phyloP scores from a whole-genome alignment of 2,329 filamentous ascomycete species.

The Sporothrix brunneoviolacea region DNA sequence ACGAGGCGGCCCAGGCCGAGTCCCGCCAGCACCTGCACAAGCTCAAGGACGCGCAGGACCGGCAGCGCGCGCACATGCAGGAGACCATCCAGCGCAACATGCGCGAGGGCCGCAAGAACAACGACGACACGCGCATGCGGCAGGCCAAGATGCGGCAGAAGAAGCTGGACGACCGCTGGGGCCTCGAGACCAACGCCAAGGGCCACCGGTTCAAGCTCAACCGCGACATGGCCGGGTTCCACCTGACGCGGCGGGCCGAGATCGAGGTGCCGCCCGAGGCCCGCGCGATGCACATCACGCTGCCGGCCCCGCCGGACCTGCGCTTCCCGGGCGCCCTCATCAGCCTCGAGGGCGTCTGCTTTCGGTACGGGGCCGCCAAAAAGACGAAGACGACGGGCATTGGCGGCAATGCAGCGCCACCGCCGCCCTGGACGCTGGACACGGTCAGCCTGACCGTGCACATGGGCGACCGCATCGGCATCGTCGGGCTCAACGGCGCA shows the following conservation, averaged over 20 bases:
- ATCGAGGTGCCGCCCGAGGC: constrained; percentile 65
- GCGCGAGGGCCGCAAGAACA: constrained; percentile 66
- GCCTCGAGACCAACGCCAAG: constrained; percentile 63
- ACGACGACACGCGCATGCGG: constrained; percentile 79
- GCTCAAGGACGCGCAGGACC: constrained; percentile 77
- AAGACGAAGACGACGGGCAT: constrained; percentile 21
- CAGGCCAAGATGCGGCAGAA: constrained; percentile 80
- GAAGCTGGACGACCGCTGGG: constrained; percentile 76
- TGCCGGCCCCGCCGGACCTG: constrained; percentile 61
- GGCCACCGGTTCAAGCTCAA: constrained; percentile 78
- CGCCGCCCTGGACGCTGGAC: constrained; percentile 39
- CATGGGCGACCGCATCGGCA: constrained; percentile 65
- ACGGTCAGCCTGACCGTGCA: constrained; percentile 63
- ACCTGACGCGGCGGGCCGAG: constrained; percentile 52
- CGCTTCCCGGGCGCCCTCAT: constrained; percentile 69
- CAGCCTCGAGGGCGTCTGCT: constrained; percentile 62
- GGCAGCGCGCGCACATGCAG: constrained; percentile 73
- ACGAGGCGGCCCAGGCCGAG: constrained; percentile 61
- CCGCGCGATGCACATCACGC: constrained; percentile 47
- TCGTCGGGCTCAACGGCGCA: constrained; percentile 72
- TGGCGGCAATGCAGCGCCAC: too few relatives aligned
- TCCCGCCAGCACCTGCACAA: constrained; percentile 61
- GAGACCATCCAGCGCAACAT: constrained; percentile 69
- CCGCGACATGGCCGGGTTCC: constrained; percentile 60
- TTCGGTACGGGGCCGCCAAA: constrained; percentile 46